These are phyloP conservation scores for Acacia crassicarpa DNA, from an alignment of 306 rosid genomes.

Conservation along the genomic window DNA sequence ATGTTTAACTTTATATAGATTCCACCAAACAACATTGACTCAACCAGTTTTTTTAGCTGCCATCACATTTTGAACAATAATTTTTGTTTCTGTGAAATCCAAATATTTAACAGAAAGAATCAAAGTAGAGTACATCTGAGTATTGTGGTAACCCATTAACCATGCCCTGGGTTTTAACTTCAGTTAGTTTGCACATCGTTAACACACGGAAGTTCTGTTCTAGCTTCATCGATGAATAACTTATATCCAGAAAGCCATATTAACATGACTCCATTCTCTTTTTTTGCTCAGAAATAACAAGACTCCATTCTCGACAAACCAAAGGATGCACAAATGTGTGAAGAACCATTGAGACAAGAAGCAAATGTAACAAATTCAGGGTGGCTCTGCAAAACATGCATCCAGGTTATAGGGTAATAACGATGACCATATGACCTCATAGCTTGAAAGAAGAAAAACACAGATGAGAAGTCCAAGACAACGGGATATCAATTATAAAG, in stretches of 20 bases:
- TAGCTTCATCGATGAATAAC: neutral
- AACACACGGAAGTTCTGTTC: neutral
- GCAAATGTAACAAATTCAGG: conserved; percentile 25
- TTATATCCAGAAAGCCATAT: conserved; percentile 18
- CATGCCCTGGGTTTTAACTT: conserved; percentile 21
- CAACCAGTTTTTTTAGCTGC: conserved; percentile 13
- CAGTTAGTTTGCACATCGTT: neutral
- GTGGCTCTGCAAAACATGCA: conserved; percentile 27
- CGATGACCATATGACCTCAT: neutral
- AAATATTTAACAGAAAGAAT: conserved; percentile 22
- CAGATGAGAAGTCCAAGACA: neutral
- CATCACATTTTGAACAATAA: conserved; percentile 22
- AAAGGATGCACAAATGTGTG: conserved; percentile 16
- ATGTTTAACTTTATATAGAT: neutral
- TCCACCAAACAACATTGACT: neutral
- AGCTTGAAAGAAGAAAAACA: neutral
- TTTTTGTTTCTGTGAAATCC: neutral
- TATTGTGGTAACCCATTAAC: conserved; percentile 23
- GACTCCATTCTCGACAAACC: conserved; percentile 23
- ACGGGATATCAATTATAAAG: neutral
- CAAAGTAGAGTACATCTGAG: conserved; percentile 30
- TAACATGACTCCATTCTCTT: conserved; percentile 17
- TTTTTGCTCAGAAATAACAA: too few relatives aligned
- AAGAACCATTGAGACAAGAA: conserved; percentile 23
- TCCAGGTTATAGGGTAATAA: conserved; percentile 14